phyloP scores from a whole-genome alignment of 805 yeast genomes.

The Torulaspora franciscae region DNA sequence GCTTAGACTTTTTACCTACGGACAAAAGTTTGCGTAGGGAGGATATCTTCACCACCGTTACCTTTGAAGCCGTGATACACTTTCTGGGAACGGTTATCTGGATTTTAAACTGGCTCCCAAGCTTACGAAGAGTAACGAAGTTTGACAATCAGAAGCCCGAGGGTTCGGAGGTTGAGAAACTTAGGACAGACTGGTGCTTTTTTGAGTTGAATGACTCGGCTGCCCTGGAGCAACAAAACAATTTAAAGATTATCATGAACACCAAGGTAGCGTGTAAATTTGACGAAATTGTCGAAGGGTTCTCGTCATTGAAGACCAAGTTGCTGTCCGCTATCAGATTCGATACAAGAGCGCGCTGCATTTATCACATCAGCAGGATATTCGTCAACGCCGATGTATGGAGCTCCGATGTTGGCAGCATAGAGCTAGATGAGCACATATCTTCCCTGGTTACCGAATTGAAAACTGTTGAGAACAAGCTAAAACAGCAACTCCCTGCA shows the following conservation, averaged over 20 bases:
- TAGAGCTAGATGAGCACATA: conserved; percentile 30
- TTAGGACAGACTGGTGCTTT: conserved; percentile 39
- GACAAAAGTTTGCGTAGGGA: conserved; percentile 37
- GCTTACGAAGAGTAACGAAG: conserved; percentile 41
- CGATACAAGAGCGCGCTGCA: conserved; percentile 30
- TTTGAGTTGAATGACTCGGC: conserved; percentile 35
- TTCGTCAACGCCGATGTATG: conserved; percentile 27
- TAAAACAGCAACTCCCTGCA: conserved; percentile 21
- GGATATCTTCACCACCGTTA: conserved; percentile 51
- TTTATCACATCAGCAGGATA: conserved; percentile 27
- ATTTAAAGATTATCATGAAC: conserved; percentile 22
- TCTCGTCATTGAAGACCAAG: conserved; percentile 18
- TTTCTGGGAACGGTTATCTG: conserved; percentile 52
- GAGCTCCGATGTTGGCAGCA: conserved; percentile 32
- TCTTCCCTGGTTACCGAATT: conserved; percentile 28
- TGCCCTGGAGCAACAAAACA: conserved; percentile 14
- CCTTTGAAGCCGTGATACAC: conserved; percentile 48
- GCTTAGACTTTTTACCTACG: conserved; percentile 31
- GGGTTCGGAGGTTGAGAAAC: conserved; percentile 27
- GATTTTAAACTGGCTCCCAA: conserved; percentile 58
- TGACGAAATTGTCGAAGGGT: conserved; percentile 18
- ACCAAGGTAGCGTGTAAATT: conserved; percentile 18
- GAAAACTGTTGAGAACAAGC: conserved; percentile 27
- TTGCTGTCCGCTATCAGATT: conserved; percentile 28
- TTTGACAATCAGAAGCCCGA: conserved; percentile 5